phyloP scores from a whole-genome alignment of 2,329 filamentous ascomycete genomes.

The Botrytis deweyae region DNA sequence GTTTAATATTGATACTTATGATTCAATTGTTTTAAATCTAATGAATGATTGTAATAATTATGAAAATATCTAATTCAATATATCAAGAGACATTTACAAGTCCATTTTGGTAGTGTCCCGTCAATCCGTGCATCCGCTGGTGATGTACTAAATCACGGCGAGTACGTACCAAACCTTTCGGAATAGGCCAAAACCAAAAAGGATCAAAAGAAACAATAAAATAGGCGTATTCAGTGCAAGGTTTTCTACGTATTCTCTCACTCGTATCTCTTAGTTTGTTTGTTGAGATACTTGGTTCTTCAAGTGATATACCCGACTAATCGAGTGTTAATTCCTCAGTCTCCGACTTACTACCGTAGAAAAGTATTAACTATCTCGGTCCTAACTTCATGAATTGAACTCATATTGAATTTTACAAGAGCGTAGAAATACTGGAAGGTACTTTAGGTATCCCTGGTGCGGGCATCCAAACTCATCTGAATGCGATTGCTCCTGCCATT shows the following conservation, averaged over 20 bases:
- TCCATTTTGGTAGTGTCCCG: too few species aligned
- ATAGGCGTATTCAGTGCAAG: background rate
- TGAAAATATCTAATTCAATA: too few species aligned
- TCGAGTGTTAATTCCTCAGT: background rate
- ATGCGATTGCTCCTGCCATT: background rate
- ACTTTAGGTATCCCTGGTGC: background rate
- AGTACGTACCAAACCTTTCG: background rate
- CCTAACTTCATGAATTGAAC: background rate
- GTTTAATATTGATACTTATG: too few species aligned
- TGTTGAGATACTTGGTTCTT: background rate
- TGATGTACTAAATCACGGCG: background rate
- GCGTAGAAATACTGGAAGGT: background rate
- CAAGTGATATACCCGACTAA: background rate
- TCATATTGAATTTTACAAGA: background rate
- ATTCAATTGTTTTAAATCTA: too few species aligned
- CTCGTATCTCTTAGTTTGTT: background rate
- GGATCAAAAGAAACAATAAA: background rate
- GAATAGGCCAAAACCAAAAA: too few species aligned
- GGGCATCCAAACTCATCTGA: background rate
- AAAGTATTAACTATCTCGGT: rapidly evolving
- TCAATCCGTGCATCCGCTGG: too few species aligned
- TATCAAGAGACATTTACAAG: too few species aligned
- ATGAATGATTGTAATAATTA: too few species aligned
- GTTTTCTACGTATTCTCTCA: background rate
- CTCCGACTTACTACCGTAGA: too few species aligned